Conservation (phyloP, 2,329 filamentous ascomycete species). For the Didymellaceae sp. region DNA sequence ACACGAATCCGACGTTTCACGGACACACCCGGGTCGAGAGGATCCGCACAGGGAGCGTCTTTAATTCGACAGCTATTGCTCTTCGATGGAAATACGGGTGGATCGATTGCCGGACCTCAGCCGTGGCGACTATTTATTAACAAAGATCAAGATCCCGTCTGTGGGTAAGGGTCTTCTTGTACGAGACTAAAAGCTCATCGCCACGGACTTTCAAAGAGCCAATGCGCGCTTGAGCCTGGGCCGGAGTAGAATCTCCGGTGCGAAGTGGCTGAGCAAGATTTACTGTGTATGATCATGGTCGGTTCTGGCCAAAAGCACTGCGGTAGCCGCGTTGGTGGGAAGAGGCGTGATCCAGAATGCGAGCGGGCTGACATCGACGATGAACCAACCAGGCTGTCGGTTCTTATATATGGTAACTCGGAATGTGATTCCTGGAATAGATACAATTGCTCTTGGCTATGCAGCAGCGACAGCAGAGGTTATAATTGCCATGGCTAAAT, state of each 20-base stretch:
- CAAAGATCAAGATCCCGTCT: background rate
- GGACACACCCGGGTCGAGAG: background rate
- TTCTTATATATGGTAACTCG: background rate
- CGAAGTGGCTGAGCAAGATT: background rate
- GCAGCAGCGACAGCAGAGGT: background rate
- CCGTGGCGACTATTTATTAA: background rate
- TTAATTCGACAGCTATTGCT: background rate
- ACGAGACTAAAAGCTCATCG: background rate
- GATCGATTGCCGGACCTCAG: no score
- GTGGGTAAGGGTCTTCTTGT: background rate
- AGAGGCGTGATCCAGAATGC: background rate
- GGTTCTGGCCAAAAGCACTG: no score
- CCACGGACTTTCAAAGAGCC: no score
- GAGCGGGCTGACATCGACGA: conserved; percentile 4
- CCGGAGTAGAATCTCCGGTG: background rate
- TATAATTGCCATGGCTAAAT: no score
- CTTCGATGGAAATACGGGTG: no score
- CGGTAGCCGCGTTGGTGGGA: background rate
- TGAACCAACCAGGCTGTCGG: background rate
- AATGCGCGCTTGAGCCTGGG: background rate
- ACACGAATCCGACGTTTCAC: background rate
- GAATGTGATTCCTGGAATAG: background rate
- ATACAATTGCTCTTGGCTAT: no score
- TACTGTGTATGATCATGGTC: background rate
- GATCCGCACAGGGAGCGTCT: background rate